Evolutionary conservation across 768 basidiomycete species (phyloP).

Genomic region (Russula earlei): DNA sequence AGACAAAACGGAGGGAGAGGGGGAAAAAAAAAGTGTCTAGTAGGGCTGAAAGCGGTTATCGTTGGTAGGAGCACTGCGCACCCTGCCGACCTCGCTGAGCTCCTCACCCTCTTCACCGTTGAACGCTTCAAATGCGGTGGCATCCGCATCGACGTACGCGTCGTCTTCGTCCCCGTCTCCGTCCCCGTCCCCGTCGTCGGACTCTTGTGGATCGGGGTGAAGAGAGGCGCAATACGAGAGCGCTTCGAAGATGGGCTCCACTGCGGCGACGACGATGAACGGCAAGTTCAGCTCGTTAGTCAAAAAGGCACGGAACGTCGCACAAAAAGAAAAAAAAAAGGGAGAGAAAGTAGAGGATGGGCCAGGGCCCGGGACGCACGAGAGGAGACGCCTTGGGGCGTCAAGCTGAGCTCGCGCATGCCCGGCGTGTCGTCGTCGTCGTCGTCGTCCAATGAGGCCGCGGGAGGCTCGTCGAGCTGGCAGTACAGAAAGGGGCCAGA

Average conservation of each 20-base stretch:
- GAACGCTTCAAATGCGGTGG: conserved; percentile 39
- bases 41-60: conserved; percentile 75
- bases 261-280: conserved; percentile 38
- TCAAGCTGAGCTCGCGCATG: conserved; percentile 76
- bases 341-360: not conserved
- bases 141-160: conserved; percentile 42
- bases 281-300: too few relatives aligned
- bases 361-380: conserved; percentile 59
- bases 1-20: conserved; percentile 20
- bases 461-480: conserved; percentile 73
- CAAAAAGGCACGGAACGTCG: not conserved
- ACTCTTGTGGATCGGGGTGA: conserved; percentile 57
- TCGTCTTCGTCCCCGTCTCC: conserved; percentile 35
- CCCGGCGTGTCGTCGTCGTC: conserved; percentile 37
- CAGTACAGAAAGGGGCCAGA: conserved; percentile 75
- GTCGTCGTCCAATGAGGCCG: conserved; percentile 21
- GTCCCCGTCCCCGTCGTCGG: conserved; percentile 38
- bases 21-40: conserved; percentile 40
- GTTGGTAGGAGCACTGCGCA: conserved; percentile 83
- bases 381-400: conserved; percentile 46
- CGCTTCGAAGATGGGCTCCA: conserved; percentile 80
- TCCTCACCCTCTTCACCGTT: conserved; percentile 57
- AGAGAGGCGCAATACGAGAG: conserved; percentile 77
- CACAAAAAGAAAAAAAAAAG: too few relatives aligned
- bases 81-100: conserved; percentile 82